Conservation (phyloP, 2,329 filamentous ascomycete species). For the Arthroderma sp. region DNA sequence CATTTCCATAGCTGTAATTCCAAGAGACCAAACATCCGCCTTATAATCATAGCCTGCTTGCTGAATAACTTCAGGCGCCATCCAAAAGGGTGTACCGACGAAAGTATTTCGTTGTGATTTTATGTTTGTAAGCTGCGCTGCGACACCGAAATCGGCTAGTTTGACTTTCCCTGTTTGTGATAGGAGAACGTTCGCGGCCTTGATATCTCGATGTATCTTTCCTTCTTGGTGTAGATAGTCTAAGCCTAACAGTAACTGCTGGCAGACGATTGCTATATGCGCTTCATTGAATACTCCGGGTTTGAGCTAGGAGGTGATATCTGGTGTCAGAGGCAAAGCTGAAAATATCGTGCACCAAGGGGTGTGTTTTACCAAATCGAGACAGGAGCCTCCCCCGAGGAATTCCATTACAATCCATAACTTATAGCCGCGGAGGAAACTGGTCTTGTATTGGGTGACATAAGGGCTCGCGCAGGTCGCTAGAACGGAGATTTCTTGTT, state of each 20-base stretch:
- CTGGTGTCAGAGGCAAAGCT: neutral
- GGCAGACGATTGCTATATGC: conserved; percentile 88
- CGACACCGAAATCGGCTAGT: conserved; percentile 92
- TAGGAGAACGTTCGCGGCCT: conserved; percentile 91
- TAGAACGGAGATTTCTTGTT: conserved; percentile 89
- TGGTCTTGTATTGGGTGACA: conserved; percentile 92
- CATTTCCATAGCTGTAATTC: conserved; percentile 84
- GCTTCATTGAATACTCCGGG: conserved; percentile 75
- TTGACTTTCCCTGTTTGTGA: conserved; percentile 84
- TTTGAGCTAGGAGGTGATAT: conserved; percentile 53
- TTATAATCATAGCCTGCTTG: conserved; percentile 76
- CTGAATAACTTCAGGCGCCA: conserved; percentile 89
- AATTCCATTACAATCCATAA: conserved; percentile 99
- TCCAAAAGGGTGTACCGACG: conserved; percentile 94
- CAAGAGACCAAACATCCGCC: conserved; percentile 85
- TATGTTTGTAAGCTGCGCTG: conserved; percentile 91
- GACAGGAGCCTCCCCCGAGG: conserved; percentile 83
- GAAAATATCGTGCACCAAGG: neutral
- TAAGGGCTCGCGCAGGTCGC: conserved; percentile 89
- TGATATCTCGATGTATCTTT: conserved; percentile 94
- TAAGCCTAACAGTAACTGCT: conserved; percentile 75
- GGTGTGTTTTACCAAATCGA: conserved; percentile 57
- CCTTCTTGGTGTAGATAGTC: conserved; percentile 89
- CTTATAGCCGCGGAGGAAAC: conserved; percentile 90
- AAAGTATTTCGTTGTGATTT: conserved; percentile 97